A percentile compares a stretch with the other conserved stretches of the same genome.
These are phyloP conservation scores for Cordyceps fumosorosea DNA, from an alignment of 2,329 filamentous ascomycete genomes.

Conservation along the genomic window DNA sequence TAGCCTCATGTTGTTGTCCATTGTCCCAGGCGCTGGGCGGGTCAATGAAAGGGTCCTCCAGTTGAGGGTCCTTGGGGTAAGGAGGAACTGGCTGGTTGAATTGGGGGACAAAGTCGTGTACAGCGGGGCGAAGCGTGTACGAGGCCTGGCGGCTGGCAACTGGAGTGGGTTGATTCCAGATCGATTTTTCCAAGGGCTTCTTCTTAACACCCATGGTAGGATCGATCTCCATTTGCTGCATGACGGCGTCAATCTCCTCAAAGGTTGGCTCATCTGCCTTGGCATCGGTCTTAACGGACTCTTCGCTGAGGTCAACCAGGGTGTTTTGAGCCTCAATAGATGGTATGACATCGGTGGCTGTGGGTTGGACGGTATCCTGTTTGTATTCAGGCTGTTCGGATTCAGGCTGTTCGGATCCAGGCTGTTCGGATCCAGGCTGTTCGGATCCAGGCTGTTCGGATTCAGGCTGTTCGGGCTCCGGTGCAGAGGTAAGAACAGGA, in stretches of 20 bases:
- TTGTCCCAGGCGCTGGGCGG: slow-evolving; percentile 39
- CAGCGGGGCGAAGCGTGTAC: not conserved
- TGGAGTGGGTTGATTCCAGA: slow-evolving; percentile 41
- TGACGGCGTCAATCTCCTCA: slow-evolving; percentile 87
- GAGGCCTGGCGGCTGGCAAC: slow-evolving; percentile 14
- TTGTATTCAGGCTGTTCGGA: slow-evolving; percentile 18
- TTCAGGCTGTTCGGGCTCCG: slow-evolving; percentile 17
- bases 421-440: no score
- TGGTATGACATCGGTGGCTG: not conserved
- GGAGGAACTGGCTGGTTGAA: slow-evolving; percentile 5
- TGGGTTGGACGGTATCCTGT: not conserved
- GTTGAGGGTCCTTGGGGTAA: slow-evolving; percentile 27
- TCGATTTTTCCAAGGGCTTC: slow-evolving; percentile 43
- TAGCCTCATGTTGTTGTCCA: slow-evolving; percentile 35
- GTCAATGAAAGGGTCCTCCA: slow-evolving; percentile 58
- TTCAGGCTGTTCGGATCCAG: no score
- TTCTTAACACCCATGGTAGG: slow-evolving; percentile 65
- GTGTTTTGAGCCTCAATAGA: slow-evolving; percentile 14
- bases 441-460: no score
- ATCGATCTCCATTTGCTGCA: slow-evolving; percentile 72
- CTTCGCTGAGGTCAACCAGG: slow-evolving; percentile 16
- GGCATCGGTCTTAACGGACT: slow-evolving; percentile 22
- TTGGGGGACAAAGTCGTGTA: slow-evolving; percentile 6
- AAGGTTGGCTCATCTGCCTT: slow-evolving; percentile 46
- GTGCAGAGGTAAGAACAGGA: slow-evolving; percentile 2